These are phyloP conservation scores for Leccinum longicurvipes DNA, from an alignment of 768 basidiomycete species.

Conservation along the genomic window DNA sequence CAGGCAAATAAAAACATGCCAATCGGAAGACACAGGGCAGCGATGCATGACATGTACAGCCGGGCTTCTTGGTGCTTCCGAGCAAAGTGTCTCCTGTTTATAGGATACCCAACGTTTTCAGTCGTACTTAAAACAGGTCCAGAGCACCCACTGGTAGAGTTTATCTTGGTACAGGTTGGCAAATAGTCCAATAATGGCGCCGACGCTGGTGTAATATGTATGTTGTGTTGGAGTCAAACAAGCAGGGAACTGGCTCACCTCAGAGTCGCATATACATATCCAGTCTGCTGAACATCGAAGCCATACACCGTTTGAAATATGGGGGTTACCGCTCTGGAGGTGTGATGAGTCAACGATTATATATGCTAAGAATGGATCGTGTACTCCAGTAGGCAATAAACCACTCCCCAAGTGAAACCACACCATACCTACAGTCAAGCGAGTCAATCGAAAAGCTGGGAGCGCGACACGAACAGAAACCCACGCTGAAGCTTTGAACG, in stretches of 20 bases:
- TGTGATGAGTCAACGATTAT: not conserved
- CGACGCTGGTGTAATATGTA: constrained; percentile 40
- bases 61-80: constrained; percentile 52
- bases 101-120: constrained; percentile 9
- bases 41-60: constrained; percentile 51
- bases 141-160: constrained; percentile 41
- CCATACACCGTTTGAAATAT: constrained; percentile 55
- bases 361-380: not conserved
- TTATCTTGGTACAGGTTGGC: constrained; percentile 46
- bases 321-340: constrained; percentile 47
- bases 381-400: constrained; percentile 64
- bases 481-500: constrained; percentile 67
- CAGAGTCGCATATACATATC: constrained; percentile 53
- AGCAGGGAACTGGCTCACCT: constrained; percentile 35
- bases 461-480: constrained; percentile 16
- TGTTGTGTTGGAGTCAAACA: not conserved
- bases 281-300: constrained; percentile 58
- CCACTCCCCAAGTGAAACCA: constrained; percentile 72
- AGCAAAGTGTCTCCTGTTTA: constrained; percentile 21
- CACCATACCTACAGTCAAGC: constrained; percentile 49
- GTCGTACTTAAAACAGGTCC: constrained; percentile 9
- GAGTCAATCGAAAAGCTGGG: not conserved
- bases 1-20: constrained; percentile 72
- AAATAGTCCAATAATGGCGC: constrained; percentile 44
- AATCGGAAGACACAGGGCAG: constrained; percentile 50